A percentile compares a stretch with the other conserved stretches of the same genome.
Evolutionary conservation across 768 basidiomycete genomes (phyloP).

Genomic region (Tylopilus intermedius): DNA sequence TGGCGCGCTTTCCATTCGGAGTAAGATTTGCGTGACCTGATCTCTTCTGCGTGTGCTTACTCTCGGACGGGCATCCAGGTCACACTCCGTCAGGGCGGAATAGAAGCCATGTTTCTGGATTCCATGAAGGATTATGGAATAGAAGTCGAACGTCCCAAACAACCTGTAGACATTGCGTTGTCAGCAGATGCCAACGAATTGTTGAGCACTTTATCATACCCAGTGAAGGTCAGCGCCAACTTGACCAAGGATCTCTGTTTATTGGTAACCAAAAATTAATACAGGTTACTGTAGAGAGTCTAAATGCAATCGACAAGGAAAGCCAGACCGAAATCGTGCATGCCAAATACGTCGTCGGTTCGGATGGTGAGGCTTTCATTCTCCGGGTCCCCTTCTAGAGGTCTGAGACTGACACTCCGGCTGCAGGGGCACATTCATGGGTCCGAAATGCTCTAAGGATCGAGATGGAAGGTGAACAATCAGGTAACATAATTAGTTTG

Average conservation of each 20-base stretch:
- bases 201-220: constrained; percentile 22
- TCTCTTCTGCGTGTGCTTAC: background rate
- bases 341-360: constrained; percentile 33
- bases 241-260: background rate
- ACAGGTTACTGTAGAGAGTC: constrained; percentile 21
- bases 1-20: background rate
- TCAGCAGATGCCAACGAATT: constrained; percentile 36
- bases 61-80: constrained; percentile 17
- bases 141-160: constrained; percentile 33
- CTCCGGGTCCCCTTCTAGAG: too few relatives aligned
- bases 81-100: constrained; percentile 33
- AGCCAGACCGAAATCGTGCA: constrained; percentile 28
- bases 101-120: background rate
- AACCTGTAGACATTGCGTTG: constrained; percentile 29
- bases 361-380: constrained; percentile 25
- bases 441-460: constrained; percentile 41
- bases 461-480: constrained; percentile 45
- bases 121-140: constrained; percentile 13
- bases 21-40: constrained; percentile 26
- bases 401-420: background rate
- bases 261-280: background rate
- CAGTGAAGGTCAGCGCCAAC: constrained; percentile 23
- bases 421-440: constrained; percentile 42
- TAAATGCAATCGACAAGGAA: constrained; percentile 26
- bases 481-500: constrained; percentile 25